phyloP scores from a whole-genome alignment of 106 monocot genomes.

The Dactylorhiza incarnata region DNA sequence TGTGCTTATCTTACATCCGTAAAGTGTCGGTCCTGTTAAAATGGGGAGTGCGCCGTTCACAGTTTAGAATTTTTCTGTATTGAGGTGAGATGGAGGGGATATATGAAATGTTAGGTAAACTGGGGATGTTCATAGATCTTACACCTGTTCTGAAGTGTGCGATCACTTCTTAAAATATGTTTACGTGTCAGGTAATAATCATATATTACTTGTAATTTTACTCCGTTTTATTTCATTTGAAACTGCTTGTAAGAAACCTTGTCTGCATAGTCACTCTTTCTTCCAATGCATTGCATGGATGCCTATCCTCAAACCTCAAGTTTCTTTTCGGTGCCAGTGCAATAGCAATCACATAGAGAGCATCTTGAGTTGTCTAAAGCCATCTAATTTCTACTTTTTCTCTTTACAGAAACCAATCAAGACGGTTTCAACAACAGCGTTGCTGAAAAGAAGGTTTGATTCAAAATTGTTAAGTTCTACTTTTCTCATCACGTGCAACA shows the following conservation, averaged over 20 bases:
- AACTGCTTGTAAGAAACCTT: background rate
- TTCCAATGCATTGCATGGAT: background rate
- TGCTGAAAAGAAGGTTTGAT: constrained; percentile 66
- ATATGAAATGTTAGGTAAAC: background rate
- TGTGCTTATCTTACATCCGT: background rate
- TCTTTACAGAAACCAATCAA: constrained; percentile 67
- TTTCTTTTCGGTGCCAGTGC: background rate
- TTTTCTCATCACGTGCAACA: background rate
- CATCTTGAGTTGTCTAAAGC: background rate
- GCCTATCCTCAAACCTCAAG: background rate
- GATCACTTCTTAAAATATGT: background rate
- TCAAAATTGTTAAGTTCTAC: background rate
- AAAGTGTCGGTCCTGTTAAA: background rate
- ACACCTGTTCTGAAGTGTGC: background rate
- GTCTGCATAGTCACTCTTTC: background rate
- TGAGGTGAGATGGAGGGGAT: background rate
- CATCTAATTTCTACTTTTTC: constrained; percentile 1
- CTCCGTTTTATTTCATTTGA: background rate
- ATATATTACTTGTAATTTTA: background rate
- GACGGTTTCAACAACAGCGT: constrained; percentile 97
- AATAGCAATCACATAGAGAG: background rate
- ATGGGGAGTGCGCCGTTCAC: background rate
- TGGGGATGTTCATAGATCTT: background rate
- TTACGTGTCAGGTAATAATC: background rate
- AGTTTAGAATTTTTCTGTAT: background rate